Evolutionary conservation across 257 asterid species (phyloP), one percentile per base, ranked within the genome.

Genomic region (Paulownia fortunei): DNA sequence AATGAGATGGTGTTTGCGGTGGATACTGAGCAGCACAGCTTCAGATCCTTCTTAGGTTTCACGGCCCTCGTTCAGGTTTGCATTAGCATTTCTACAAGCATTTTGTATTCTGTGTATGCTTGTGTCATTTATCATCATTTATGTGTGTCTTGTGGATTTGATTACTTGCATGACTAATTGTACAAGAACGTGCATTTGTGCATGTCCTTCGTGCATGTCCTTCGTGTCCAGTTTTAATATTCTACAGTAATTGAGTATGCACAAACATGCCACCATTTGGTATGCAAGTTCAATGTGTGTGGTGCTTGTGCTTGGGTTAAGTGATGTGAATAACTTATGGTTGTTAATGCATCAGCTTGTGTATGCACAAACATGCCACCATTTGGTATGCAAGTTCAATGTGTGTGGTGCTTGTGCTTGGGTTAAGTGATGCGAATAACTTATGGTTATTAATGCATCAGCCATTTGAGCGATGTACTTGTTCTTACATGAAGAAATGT

Each of bases 1-100:
- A 82, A 86, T 11, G 92, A 91, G 89, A 85, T 63, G 66, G 91
- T 89, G n/a, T 91, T 93, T 71, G 97, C 85, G 2, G 99, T 93
- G 37, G 99, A 95, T 73, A 93, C 97, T 0, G 99, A 95, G 89
- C 99, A 95, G 87, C 97, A 95, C 55, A 85, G 97, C 76, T 83
- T 88, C 60, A 88, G 98, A 77, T 92, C 99, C 63, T 95, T 90
- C 86, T 82, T 93, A 60, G 99, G 99, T 62, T 89, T 95, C 84
- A 93, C 97, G 4, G 93, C 97, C 69, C 95, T 95, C 24, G 77
- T 94, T 82, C 98, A 94, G 98, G 98, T 93, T 83, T 75, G 3
- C 54, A 10, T 49, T 62, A 32, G 16, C 66, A 58, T 73, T 64
- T 63, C 19, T 26, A 16, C 49, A 8, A 80, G 15, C 72, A 55